Percentiles rank a stretch among this genome's conserved stretches.
These are phyloP conservation scores for Monosporascus sp. DNA, from an alignment of 2,329 filamentous ascomycete genomes.

Conservation along the genomic window DNA sequence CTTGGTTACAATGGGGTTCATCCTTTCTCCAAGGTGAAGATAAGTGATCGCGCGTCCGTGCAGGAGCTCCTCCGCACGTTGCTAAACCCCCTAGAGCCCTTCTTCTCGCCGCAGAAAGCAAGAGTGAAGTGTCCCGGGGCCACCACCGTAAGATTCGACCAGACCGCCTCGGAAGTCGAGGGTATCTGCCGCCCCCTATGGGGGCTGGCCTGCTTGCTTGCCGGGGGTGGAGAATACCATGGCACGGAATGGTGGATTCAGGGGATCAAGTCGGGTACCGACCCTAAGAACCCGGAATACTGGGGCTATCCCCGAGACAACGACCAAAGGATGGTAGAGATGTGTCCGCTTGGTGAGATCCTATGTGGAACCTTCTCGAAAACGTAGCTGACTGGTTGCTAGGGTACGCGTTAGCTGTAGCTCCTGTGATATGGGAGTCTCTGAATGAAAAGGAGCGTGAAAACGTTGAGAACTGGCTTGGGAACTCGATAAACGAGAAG, in stretches of 20 bases:
- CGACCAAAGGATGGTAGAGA: constrained; percentile 81
- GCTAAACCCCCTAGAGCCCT: constrained; percentile 64
- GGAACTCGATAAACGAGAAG: constrained; percentile 71
- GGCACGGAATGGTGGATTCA: constrained; percentile 63
- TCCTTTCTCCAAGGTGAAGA: constrained; percentile 48
- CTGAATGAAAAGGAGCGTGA: constrained; percentile 55
- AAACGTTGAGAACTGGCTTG: constrained; percentile 68
- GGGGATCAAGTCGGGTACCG: constrained; percentile 65
- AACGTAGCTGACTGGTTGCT: background rate
- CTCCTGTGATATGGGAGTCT: constrained; percentile 59
- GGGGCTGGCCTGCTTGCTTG: constrained; percentile 66
- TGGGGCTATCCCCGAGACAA: constrained; percentile 73
- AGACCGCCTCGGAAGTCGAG: constrained; percentile 71
- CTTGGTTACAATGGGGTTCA: constrained; percentile 50
- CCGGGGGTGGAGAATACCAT: constrained; percentile 60
- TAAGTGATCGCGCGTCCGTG: constrained; percentile 49
- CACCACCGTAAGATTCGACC: constrained; percentile 72
- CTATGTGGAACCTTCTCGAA: background rate
- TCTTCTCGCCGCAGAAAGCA: constrained; percentile 63
- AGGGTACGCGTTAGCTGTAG: constrained; percentile 68
- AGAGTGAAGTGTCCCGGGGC: constrained; percentile 62
- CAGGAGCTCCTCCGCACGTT: constrained; percentile 57
- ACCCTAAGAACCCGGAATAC: constrained; percentile 64
- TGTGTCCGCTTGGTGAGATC: constrained; percentile 62
- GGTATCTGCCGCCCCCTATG: constrained; percentile 71